Evolutionary conservation across 805 yeast species (phyloP), one percentile per base, ranked within the genome.

Genomic region (Cyberlindnera subsufficiens): DNA sequence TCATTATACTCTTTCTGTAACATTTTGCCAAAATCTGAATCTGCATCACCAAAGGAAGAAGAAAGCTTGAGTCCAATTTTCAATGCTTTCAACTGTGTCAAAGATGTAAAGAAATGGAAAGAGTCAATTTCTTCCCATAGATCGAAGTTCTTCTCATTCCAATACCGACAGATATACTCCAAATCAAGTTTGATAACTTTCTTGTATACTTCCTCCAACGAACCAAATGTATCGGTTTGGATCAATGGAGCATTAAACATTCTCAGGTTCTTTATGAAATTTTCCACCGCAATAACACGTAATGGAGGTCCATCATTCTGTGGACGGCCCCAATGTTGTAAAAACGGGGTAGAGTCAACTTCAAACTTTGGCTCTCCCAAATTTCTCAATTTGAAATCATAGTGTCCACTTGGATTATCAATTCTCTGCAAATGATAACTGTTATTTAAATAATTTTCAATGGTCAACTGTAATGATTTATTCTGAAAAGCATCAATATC

Each of bases 291-390:
- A 43, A 82, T 72, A 10, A 80, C 72, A 53, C 97, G 72, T 44
- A 91, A 69, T 1, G 95, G 90, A 1, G 98, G 96, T 0, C 98
- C 98, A 61, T 91, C 98, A 46, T 88, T 75, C 64, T 91, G 98
- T 1, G 98, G 98, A 52, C 98, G 71, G 2, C 98, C 98, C 98
- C 98, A 91, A 30, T 67, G 60, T 3, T 67, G 80, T 6, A 61
- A 60, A 54, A 84, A 91, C 1, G 85, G 69, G 0, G 77, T 54
- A 19, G 83, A 81, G 58, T 87, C 75, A 4, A 80, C 77, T 59
- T 72, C 60, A 58, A 84, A 91, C 61, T 91, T 91, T 7, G 98
- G 97, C 60, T 91, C 98, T 2, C 97, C 98, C 30, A 90, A 68
- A 2, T 86, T 88, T 8, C 63, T 62, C 37, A 74, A 66, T 10